These are phyloP conservation scores for Saturnispora galanensis DNA, from an alignment of 805 yeast species.

Conservation along the genomic window DNA sequence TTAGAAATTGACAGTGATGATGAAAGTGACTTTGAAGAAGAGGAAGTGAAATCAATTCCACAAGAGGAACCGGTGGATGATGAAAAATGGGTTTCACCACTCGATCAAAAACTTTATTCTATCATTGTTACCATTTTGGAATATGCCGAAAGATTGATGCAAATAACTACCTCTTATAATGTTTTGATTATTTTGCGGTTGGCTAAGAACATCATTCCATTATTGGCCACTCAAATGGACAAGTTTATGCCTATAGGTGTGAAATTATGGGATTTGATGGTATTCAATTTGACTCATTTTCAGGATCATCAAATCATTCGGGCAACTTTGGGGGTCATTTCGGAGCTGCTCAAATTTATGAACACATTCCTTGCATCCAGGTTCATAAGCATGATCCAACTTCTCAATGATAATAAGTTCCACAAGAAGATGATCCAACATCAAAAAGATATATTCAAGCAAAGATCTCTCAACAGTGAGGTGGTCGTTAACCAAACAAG, in stretches of 20 bases:
- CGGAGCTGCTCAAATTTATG: slow-evolving; percentile 25
- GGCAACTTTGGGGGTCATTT: slow-evolving; percentile 22
- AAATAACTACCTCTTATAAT: slow-evolving; percentile 48
- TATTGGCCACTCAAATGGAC: slow-evolving; percentile 40
- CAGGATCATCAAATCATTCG: slow-evolving; percentile 25
- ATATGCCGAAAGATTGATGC: slow-evolving; percentile 59
- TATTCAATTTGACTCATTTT: slow-evolving; percentile 14
- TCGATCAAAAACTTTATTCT: slow-evolving; percentile 52
- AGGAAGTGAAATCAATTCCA: slow-evolving; percentile 23
- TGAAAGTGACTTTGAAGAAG: slow-evolving; percentile 28
- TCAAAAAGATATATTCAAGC: slow-evolving; percentile 2
- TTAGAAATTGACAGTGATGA: slow-evolving; percentile 27
- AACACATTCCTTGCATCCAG: slow-evolving; percentile 39
- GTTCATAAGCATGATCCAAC: slow-evolving; percentile 33
- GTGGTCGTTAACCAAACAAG: slow-evolving; percentile 16
- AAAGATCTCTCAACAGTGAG: not conserved
- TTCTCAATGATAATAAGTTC: slow-evolving; percentile 5
- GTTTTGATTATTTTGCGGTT: slow-evolving; percentile 42
- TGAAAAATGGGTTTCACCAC: slow-evolving; percentile 54
- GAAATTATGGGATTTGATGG: slow-evolving; percentile 41
- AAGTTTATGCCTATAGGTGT: slow-evolving; percentile 42
- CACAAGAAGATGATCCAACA: slow-evolving; percentile 12
- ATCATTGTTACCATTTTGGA: slow-evolving; percentile 50
- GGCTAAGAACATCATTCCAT: slow-evolving; percentile 34
- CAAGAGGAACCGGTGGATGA: slow-evolving; percentile 16